These are phyloP conservation scores for Pinus tabuliformis DNA, from an alignment of 75 land plant genomes.

Conservation along the genomic window DNA sequence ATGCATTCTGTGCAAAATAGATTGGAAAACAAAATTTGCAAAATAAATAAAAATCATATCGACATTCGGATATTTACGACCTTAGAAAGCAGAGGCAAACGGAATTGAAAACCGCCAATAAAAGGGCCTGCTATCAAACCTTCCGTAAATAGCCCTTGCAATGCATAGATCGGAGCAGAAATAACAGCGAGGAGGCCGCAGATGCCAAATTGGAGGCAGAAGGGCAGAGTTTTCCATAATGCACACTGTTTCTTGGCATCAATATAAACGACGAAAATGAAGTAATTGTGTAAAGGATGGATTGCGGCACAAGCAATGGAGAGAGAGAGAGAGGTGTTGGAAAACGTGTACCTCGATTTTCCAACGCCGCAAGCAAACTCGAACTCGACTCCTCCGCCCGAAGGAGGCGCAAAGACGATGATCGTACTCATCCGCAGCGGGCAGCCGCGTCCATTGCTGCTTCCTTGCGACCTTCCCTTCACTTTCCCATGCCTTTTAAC, in stretches of 20 bases:
- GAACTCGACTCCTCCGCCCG: neutral
- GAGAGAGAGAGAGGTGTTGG: neutral
- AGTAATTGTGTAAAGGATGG: slow-evolving; percentile 12
- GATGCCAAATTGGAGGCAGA: neutral
- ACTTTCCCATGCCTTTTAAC: neutral
- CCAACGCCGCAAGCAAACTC: slow-evolving; percentile 2
- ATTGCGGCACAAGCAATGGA: slow-evolving; percentile 37
- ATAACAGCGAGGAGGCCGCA: neutral
- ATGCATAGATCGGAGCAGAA: slow-evolving; percentile 2
- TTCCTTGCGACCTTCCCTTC: neutral
- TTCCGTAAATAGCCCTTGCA: neutral
- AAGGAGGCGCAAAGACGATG: neutral
- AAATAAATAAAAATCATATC: no score
- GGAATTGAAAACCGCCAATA: no score
- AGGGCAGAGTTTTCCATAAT: slow-evolving; percentile 15
- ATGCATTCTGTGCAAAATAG: no score
- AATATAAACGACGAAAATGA: neutral
- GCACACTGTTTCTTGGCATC: slow-evolving; percentile 4
- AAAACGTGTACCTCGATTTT: slow-evolving; percentile 5
- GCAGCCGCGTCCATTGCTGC: neutral
- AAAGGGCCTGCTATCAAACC: neutral
- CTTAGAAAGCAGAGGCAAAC: no score
- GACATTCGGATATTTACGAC: no score
- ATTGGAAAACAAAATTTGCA: no score
- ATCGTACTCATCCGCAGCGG: neutral